Conservation (phyloP, 2,329 filamentous ascomycete species). For the Phialophora tarda region DNA sequence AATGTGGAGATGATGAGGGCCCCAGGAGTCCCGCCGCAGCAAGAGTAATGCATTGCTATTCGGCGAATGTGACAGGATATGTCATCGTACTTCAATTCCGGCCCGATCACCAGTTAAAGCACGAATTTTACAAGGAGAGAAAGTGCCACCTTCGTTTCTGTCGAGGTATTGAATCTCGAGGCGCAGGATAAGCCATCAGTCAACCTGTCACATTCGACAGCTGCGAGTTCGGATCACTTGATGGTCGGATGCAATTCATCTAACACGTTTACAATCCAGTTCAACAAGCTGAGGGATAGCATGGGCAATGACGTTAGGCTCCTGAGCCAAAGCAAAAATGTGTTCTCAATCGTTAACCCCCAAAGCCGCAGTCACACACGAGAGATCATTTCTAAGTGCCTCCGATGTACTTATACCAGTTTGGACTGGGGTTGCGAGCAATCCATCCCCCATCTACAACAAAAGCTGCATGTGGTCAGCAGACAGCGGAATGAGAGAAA, state of each 20-base stretch:
- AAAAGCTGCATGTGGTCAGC: constrained; percentile 23
- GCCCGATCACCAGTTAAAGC: constrained; percentile 4
- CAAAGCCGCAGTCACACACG: not conserved
- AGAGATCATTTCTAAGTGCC: not conserved
- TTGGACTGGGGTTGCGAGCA: constrained; percentile 29
- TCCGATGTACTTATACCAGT: constrained; percentile 27
- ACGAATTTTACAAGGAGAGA: too few species aligned
- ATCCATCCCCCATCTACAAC: constrained; percentile 29
- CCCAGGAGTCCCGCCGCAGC: too few species aligned
- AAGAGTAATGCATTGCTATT: constrained; percentile 1
- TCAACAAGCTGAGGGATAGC: constrained; percentile 11
- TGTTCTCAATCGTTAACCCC: not conserved
- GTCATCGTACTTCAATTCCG: too few species aligned
- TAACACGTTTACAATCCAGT: constrained; percentile 3
- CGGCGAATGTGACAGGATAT: constrained; percentile 18
- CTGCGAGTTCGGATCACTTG: not conserved
- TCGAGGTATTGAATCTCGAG: not conserved
- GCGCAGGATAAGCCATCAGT: constrained; percentile 9
- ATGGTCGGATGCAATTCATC: constrained; percentile 7
- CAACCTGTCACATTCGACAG: constrained; percentile 1
- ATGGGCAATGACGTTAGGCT: constrained; percentile 6
- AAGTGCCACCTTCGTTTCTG: not conserved
- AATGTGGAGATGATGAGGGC: constrained; percentile 12
- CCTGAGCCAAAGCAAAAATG: not conserved
- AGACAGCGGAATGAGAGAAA: not conserved